Evolutionary conservation across 345 rosid genomes (phyloP), one percentile per base, ranked within the genome.

Genomic region (Salix brachista): DNA sequence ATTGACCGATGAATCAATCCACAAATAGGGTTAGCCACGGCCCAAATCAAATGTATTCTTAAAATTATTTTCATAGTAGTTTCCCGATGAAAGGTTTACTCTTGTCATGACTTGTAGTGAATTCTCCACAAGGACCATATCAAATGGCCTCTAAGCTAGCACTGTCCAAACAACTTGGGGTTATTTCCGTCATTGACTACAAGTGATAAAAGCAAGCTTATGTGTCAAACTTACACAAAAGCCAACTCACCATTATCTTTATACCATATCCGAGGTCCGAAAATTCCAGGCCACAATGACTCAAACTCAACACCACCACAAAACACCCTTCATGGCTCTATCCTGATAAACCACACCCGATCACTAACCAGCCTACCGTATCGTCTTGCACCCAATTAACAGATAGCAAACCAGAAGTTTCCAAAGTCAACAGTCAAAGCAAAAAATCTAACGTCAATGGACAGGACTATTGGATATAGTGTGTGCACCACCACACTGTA

Each of bases 171-270:
- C 37, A 32, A 65, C 5, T 0, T 69, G 61, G 80, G 79, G 79
- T 5, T 61, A 74, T 39, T 46, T 77, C 3, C n/a, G 79, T 74
- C 75, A 78, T 76, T 83, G 65, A 1, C 39, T 1, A 60, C 76
- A 75, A 69, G 67, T 66, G 86, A 87, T 82, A 83, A 37, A 69
- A 13, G 8, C 9, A 39, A 30, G 5, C 17, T 14, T 44, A 84
- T 85, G 83, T 86, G 89, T 80, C 86, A 19, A 3, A 64, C 78
- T 9, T 2, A 0, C 9, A 5, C 18, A 3, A 36, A 34, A 21
- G 72, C 84, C 86, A 79, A 21, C 42, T 80, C 83, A 54, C 14
- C 85, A 44, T 78, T 83, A 86, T 86, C 89, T 26, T 42, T 30
- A 66, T 6, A 32, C 65, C n/a, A 73, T 77, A 75, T 69, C 76